Evolutionary conservation across 2,329 filamentous ascomycete species (phyloP).

Genomic region (Penicillium sp.): DNA sequence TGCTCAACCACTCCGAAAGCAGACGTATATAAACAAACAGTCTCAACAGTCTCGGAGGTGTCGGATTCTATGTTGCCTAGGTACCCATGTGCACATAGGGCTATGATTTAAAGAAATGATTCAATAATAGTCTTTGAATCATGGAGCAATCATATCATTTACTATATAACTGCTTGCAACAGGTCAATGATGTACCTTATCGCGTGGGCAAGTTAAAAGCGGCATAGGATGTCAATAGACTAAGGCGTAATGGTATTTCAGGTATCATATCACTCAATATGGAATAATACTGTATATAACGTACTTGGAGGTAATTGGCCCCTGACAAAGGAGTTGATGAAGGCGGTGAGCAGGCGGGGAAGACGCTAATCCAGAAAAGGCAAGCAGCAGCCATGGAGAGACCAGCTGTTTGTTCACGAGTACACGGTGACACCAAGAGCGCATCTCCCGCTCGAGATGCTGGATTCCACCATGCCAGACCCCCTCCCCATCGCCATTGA

Average conservation of each 20-base stretch:
- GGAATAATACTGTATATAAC: slow-evolving; percentile 1
- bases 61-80: neutral
- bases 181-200: neutral
- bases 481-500: slow-evolving; percentile 74
- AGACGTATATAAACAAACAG: slow-evolving; percentile 11
- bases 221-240: neutral
- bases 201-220: neutral
- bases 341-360: slow-evolving; percentile 24
- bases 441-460: slow-evolving; percentile 20
- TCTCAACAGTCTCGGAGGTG: neutral
- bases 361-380: slow-evolving; percentile 25
- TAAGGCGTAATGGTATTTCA: neutral
- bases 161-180: neutral
- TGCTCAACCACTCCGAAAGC: slow-evolving; percentile 4
- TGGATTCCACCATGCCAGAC: slow-evolving; percentile 30
- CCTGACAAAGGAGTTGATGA: slow-evolving; percentile 24
- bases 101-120: neutral
- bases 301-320: slow-evolving; percentile 6
- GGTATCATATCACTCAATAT: neutral
- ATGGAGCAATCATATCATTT: neutral
- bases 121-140: neutral
- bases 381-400: slow-evolving; percentile 24
- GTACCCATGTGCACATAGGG: neutral
- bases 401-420: slow-evolving; percentile 25
- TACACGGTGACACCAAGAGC: slow-evolving; percentile 22